A percentile compares a stretch with the other conserved stretches of the same genome.
phyloP scores from a whole-genome alignment of 192 early-diverging fungal genomes.

The Umbelopsis ramanniana region DNA sequence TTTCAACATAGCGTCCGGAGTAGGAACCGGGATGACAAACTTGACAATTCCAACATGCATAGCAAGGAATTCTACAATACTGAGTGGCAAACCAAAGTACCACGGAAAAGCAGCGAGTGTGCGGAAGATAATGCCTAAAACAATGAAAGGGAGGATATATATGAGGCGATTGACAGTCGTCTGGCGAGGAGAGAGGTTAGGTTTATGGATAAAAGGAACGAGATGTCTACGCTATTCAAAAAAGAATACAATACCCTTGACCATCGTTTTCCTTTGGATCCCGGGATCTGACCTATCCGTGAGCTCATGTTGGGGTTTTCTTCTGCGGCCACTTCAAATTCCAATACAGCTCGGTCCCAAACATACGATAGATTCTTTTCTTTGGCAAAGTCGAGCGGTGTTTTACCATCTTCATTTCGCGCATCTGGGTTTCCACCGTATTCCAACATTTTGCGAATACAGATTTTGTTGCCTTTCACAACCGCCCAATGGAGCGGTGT shows the following conservation, averaged over 20 bases:
- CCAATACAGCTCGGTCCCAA: conserved; percentile 55
- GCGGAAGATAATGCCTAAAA: conserved; percentile 60
- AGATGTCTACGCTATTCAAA: neutral
- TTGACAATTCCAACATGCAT: conserved; percentile 64
- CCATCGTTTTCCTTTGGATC: conserved; percentile 11
- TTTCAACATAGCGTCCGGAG: conserved; percentile 59
- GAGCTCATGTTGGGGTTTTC: conserved; percentile 39
- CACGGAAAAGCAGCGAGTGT: conserved; percentile 70
- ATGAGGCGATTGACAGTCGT: conserved; percentile 67
- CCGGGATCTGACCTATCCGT: conserved; percentile 26
- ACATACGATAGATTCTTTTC: conserved; percentile 50
- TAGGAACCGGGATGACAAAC: conserved; percentile 57
- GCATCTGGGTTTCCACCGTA: conserved; percentile 69
- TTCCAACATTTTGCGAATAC: conserved; percentile 72
- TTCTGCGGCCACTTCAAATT: conserved; percentile 49
- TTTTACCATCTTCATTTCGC: conserved; percentile 77
- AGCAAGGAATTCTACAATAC: conserved; percentile 50
- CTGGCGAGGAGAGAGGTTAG: conserved; percentile 33
- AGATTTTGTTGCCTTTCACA: conserved; percentile 57
- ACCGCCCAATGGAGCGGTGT: conserved; percentile 94
- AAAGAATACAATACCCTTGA: conserved; percentile 28
- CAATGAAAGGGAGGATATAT: conserved; percentile 70
- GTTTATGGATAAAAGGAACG: neutral
- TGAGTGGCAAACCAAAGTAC: conserved; percentile 76
- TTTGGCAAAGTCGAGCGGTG: conserved; percentile 81